These are phyloP conservation scores for Brasilioporus rufonigricans DNA, from an alignment of 768 basidiomycete species.

Conservation along the genomic window DNA sequence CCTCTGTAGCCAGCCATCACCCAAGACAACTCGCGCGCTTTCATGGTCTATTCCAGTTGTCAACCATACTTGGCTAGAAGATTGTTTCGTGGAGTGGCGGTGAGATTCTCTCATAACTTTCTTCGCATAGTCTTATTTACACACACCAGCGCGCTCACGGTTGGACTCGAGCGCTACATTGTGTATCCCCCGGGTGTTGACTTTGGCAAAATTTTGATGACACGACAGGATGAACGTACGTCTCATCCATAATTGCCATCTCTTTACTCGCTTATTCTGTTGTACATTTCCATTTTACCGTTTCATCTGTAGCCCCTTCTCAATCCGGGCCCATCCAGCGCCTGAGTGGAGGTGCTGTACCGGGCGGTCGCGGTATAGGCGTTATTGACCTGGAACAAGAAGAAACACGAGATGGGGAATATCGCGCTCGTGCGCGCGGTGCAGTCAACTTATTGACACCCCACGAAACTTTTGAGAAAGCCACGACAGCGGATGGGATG, in stretches of 20 bases:
- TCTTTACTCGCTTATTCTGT: neutral
- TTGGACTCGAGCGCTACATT: constrained; percentile 65
- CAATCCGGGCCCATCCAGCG: constrained; percentile 1
- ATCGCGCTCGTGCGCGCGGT: neutral
- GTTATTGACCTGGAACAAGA: constrained; percentile 23
- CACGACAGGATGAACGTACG: constrained; percentile 16
- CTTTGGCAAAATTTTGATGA: constrained; percentile 46
- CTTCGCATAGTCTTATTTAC: neutral
- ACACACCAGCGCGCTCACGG: constrained; percentile 45
- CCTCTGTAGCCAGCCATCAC: constrained; percentile 33
- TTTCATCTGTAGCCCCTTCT: constrained; percentile 3
- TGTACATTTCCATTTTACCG: neutral
- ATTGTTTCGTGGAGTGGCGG: constrained; percentile 82
- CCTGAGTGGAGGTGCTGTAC: constrained; percentile 26
- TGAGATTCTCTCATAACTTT: neutral
- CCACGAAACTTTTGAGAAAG: neutral
- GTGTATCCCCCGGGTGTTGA: constrained; percentile 67
- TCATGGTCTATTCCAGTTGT: constrained; percentile 85
- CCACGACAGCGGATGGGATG: neutral
- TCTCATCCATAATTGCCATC: neutral
- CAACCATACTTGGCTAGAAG: constrained; percentile 90
- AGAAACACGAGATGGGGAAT: constrained; percentile 16
- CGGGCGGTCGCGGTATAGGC: constrained; percentile 29
- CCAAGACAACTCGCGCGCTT: constrained; percentile 70
- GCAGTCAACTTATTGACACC: neutral